Evolutionary conservation across 129 eudicot genomes (phyloP).

Genomic region (Saussurea involucrata): DNA sequence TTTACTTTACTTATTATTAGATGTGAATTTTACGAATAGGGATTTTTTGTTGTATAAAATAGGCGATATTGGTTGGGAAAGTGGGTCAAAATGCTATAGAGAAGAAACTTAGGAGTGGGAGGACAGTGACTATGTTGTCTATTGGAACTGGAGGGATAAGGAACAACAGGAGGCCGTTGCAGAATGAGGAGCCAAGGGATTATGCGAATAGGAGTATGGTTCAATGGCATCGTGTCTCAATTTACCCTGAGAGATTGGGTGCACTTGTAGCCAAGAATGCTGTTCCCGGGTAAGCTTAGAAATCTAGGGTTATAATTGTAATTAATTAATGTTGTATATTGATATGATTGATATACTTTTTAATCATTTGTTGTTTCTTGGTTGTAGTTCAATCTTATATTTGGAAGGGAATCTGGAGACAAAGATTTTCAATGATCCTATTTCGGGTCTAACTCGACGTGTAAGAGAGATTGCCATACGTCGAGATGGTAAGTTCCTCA

Average conservation of each 20-base stretch:
- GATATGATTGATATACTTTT: background rate
- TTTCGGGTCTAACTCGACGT: slow-evolving; percentile 86
- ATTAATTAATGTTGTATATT: background rate
- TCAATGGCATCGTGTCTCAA: slow-evolving; percentile 94
- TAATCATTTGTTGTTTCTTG: background rate
- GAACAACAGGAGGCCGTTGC: slow-evolving; percentile 75
- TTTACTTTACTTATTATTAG: background rate
- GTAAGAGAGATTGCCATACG: slow-evolving; percentile 86
- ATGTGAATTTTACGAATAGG: background rate
- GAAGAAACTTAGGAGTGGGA: slow-evolving; percentile 80
- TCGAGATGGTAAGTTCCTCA: slow-evolving; percentile 51
- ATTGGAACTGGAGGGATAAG: slow-evolving; percentile 93
- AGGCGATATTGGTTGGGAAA: slow-evolving; percentile 82
- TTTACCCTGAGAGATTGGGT: slow-evolving; percentile 73
- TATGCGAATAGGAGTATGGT: slow-evolving; percentile 77
- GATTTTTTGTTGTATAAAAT: slow-evolving; percentile 1
- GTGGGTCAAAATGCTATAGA: slow-evolving; percentile 78
- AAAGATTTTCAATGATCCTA: slow-evolving; percentile 73
- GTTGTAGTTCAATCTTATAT: slow-evolving; percentile 60
- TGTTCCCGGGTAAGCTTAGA: slow-evolving; percentile 61
- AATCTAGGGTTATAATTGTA: background rate
- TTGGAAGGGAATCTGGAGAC: slow-evolving; percentile 96
- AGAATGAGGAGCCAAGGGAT: slow-evolving; percentile 78
- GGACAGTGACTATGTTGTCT: slow-evolving; percentile 57
- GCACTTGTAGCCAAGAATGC: slow-evolving; percentile 63